Evolutionary conservation across 2,329 filamentous ascomycete genomes (phyloP), one percentile per base, ranked within the genome.

Genomic region (Dactylellina haptotyla): DNA sequence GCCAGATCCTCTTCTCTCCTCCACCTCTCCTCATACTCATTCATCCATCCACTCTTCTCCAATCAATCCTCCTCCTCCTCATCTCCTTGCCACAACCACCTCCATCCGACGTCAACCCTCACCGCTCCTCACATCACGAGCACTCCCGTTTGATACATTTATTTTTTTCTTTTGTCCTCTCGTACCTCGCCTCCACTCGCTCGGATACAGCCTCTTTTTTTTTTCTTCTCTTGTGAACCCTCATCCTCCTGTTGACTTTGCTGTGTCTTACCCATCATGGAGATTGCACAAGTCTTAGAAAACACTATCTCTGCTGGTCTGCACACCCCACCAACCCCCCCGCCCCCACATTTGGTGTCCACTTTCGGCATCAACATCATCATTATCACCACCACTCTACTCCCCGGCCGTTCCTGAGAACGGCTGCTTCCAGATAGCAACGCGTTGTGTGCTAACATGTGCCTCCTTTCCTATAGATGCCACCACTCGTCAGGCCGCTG

Each of bases 211-310:
- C 76, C 76, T 41, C n/a, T n/a, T n/a, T n/a, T n/a, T n/a, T n/a
- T n/a, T n/a, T n/a, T n/a, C n/a, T n/a, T n/a, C 37, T 41, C 78
- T 50, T 53, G 41, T 46, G 45, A 77, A 78, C 79, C 80, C 79
- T 79, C 61, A 43, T 59, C 67, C 46, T 64, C 66, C 69, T 73
- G 69, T 73, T 61, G 61, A 73, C 61, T 56, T n/a, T 73, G 43
- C 45, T 53, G 62, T 64, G 50, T 80, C 82, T 85, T 72, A 57
- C 58, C 80, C 82, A 92, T 87, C 85, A 93, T 96, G 90, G 92
- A 98, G 85, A 96, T 98, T 85, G 96, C 94, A 86, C 90, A 93
- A 85, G 94, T 99, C 85, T 90, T 99, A 86, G 89, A 92, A 84
- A 94, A 93, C 85, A 98, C 95, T 83, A 89, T 98, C 84, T 96